Base-by-base conservation (phyloP, 2,329 filamentous ascomycete species). In the Ophiosphaerella herpotricha region DNA sequence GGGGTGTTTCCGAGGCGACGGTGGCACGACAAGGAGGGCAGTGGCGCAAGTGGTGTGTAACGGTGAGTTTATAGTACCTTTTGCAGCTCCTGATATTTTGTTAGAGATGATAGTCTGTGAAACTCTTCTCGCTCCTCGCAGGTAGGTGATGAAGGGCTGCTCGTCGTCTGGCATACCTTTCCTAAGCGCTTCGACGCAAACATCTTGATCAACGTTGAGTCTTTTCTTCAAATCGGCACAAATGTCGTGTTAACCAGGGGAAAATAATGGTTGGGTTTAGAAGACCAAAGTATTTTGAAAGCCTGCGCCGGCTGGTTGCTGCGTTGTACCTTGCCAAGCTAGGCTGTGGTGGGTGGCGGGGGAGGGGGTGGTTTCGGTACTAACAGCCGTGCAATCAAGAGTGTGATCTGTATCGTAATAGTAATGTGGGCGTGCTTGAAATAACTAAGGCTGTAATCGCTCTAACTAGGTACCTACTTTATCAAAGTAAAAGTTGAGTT, bases 101-200 rank as follows among this genome's bases (percentile, higher is more conserved):
- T 12, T 24, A 56, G 44, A 57, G 50, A 44, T 16, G 9, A 6
- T 5, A 6, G 23, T 13, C 18, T n/a, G 38, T 39, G 42, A 11
- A 53, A 23, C 43, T 11, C 23, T 43, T 26, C 26, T 29, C 13
- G 16, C 12, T 46, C n/a, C 14, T 21, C 23, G 5, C 18, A 34
- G 39, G 29, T 3, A 21, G 9, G 21, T 24, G 6, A 21, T 49
- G 21, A 4, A 29, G 8, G 13, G 18, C 12, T n/a, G 6, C 12
- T 8, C 11, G 14, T 5, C 13, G 3, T 34, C 6, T 26, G 9
- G 50, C 60, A 50, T 69, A 81, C 80, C 68, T 80, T 79, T 50
- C 74, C 71, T 23, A 81, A 67, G 43, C 78, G 66, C 68, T 80
- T 80, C 23, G 71, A 69, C 23, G 80, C 78, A 57, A 82, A 82